These are phyloP conservation scores for Boletus subparvulus DNA, from an alignment of 768 basidiomycete species.

Conservation along the genomic window DNA sequence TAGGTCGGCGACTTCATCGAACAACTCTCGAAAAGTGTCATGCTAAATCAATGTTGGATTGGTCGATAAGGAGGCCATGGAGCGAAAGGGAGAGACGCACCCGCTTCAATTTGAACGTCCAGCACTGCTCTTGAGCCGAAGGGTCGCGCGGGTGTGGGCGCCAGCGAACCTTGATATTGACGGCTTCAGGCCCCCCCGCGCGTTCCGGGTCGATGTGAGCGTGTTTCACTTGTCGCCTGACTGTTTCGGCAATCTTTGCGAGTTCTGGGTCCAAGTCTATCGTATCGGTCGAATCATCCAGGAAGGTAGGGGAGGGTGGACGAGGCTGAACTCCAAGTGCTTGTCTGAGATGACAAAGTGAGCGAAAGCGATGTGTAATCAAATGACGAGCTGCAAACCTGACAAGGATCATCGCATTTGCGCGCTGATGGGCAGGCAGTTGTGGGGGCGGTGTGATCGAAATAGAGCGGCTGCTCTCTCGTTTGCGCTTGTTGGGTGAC, in stretches of 20 bases:
- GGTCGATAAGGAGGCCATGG: background rate
- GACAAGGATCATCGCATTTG: constrained; percentile 57
- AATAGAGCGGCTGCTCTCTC: constrained; percentile 57
- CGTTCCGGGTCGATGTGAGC: constrained; percentile 24
- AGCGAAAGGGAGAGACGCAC: constrained; percentile 37
- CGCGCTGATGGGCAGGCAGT: constrained; percentile 51
- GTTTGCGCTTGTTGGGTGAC: constrained; percentile 43
- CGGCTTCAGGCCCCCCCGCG: constrained; percentile 35
- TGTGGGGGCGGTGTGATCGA: constrained; percentile 79
- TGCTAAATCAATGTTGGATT: constrained; percentile 39
- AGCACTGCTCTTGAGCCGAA: constrained; percentile 38
- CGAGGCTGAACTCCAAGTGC: constrained; percentile 44
- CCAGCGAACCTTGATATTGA: constrained; percentile 63
- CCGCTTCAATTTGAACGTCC: constrained; percentile 58
- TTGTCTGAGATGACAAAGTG: constrained; percentile 37
- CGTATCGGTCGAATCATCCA: constrained; percentile 48
- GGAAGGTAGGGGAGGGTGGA: constrained; percentile 46
- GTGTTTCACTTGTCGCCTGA: constrained; percentile 30
- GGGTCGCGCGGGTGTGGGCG: constrained; percentile 58
- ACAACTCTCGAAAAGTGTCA: constrained; percentile 62
- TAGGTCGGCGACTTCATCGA: constrained; percentile 65
- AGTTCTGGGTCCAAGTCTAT: constrained; percentile 63
- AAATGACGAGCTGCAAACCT: constrained; percentile 42
- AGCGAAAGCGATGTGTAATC: background rate
- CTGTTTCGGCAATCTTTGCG: constrained; percentile 49